Evolutionary conservation across 257 asterid genomes (phyloP), one percentile per base, ranked within the genome.

Genomic region (Lithospermum erythrorhizon): DNA sequence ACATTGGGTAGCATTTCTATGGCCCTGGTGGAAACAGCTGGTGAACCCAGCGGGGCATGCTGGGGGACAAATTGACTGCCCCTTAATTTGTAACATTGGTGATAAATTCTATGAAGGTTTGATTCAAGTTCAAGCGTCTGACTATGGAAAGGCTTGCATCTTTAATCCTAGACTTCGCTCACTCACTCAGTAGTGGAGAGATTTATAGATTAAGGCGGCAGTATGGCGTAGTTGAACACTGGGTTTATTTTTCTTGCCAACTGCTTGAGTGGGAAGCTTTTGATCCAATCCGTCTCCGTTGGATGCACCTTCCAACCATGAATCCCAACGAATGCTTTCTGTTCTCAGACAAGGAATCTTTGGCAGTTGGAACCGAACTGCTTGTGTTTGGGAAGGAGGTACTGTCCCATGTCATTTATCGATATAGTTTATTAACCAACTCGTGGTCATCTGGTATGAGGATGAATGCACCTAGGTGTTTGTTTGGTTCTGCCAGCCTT

Each of bases 351-450:
- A 91, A 86, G 73, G 98, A 91, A 66, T 91, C 98, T 24, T 64
- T 91, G 64, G 96, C 98, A 0, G 98, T 91, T 55, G 98, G 98
- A 17, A 91, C 96, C 0, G 96, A 91, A 76, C 94, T 91, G n/a
- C 95, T 91, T 49, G 94, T 91, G 60, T 91, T 91, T 3, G 96
- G 96, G 7, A 79, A 72, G 70, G 94, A 75, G 69, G 63, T 82
- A 22, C 58, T 76, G 76, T 65, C 95, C n/a, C 91, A 88, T 41
- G 93, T 84, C 47, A 86, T 91, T 13, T 84, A 88, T 49, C 65
- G 82, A 9, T 91, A 87, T 69, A 86, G 98, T 62, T 65, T 91
- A 62, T 63, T 88, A 78, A 86, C 96, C 6, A 86, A 91, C 78
- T 66, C 75, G 17, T 91, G 98, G 98, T 76, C 95, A 1, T 75